Evolutionary conservation across 2,329 filamentous ascomycete genomes (phyloP), one percentile per base, ranked within the genome.

Genomic region (Pseudonectria foliicola): DNA sequence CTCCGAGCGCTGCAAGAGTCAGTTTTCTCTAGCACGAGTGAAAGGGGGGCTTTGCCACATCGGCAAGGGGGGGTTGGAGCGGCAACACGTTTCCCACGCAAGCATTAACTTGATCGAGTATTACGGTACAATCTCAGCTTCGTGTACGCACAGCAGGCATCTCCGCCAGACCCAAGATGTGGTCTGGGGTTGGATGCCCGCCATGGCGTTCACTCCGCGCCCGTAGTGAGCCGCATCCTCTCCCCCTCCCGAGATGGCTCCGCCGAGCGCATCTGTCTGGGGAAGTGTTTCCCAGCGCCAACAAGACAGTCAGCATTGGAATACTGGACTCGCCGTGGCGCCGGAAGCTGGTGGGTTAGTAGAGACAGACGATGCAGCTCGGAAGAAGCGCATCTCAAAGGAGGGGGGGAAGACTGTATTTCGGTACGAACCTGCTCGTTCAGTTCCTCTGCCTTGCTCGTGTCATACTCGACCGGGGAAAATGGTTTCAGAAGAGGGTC

Each of bases 91-190:
- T 90, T 84, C 85, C 81, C 85, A 90, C 85, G 85, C 85, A 92
- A 92, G 85, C 82, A 88, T 90, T 92, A 90, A 85, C 85, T 92
- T 92, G 85, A 85, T 92, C 85, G 85, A 90, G 85, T 90, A 80
- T 79, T 71, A 89, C 85, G 85, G 85, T 92, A 78, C 82, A 80
- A 82, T 90, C 85, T 92, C 85, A 90, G 85, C 85, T 77, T 88
- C 75, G 68, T 76, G 55, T 64, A 58, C 53, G 46, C 67, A 59
- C 52, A 40, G 46, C 35, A 37, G 30, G 41, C 57, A 62, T 70
- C 66, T 69, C 62, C 63, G 42, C 54, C 48, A 18, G 26, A 38
- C 10, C n/a, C 6, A 33, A 18, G 6, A 15, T 11, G 34, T 28
- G 27, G 24, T 31, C 28, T 7, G 18, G 59, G 71, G 75, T 68